These are phyloP conservation scores for Phylloporus scabripes DNA, from an alignment of 768 basidiomycete species.

Conservation along the genomic window DNA sequence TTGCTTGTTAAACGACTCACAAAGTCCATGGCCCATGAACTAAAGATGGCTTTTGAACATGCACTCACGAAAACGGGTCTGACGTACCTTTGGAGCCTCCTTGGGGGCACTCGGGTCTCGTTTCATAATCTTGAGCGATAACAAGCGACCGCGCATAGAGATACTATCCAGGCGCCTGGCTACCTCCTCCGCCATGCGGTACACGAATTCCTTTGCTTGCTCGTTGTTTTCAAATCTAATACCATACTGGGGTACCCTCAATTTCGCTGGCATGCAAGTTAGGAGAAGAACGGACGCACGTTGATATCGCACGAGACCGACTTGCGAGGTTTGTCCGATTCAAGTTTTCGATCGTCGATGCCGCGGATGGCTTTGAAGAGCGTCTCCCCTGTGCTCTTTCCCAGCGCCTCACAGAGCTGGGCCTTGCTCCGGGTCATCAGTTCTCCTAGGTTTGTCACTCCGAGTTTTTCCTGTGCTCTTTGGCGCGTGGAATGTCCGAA, in stretches of 20 bases:
- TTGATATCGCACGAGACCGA: constrained; percentile 95
- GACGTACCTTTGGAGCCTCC: constrained; percentile 80
- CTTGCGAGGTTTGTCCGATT: constrained; percentile 81
- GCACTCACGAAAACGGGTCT: not conserved
- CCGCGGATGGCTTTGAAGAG: constrained; percentile 82
- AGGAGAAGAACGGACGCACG: constrained; percentile 43
- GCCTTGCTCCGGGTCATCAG: constrained; percentile 58
- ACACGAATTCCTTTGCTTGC: constrained; percentile 76
- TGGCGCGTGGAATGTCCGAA: constrained; percentile 73
- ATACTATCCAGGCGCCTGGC: constrained; percentile 62
- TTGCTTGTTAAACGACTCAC: constrained; percentile 78
- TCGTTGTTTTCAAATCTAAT: constrained; percentile 84
- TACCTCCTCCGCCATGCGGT: constrained; percentile 74
- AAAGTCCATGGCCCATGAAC: constrained; percentile 91
- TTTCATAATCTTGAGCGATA: constrained; percentile 88
- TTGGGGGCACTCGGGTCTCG: constrained; percentile 80
- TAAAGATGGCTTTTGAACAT: constrained; percentile 26
- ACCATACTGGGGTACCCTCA: constrained; percentile 61
- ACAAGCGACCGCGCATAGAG: constrained; percentile 61
- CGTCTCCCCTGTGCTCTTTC: constrained; percentile 77
- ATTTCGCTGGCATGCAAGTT: not conserved
- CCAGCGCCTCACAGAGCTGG: constrained; percentile 65
- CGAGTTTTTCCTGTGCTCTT: constrained; percentile 79
- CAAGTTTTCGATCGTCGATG: constrained; percentile 72
- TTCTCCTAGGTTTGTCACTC: constrained; percentile 64